A percentile compares a stretch with the other conserved stretches of the same genome.
phyloP scores from a whole-genome alignment of 2,329 filamentous ascomycete species.

The Orbilia quercus region DNA sequence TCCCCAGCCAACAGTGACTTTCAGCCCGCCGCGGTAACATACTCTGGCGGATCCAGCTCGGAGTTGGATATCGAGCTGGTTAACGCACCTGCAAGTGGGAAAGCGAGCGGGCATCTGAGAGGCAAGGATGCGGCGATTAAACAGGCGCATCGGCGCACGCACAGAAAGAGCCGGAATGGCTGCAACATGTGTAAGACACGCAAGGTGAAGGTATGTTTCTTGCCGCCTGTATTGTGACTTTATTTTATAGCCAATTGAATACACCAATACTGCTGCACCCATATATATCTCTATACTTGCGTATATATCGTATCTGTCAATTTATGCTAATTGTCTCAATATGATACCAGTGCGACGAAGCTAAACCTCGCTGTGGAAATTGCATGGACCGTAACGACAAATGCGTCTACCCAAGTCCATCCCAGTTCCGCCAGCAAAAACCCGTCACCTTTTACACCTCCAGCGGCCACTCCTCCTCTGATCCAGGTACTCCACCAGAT shows the following conservation, averaged over 20 bases:
- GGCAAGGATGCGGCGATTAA: slow-evolving; percentile 40
- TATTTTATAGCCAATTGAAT: background rate
- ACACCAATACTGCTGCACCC: background rate
- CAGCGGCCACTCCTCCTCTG: background rate
- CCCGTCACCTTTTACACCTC: slow-evolving; percentile 29
- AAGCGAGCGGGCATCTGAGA: slow-evolving; percentile 13
- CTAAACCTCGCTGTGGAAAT: slow-evolving; percentile 52
- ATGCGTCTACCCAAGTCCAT: slow-evolving; percentile 35
- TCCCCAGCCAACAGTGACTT: slow-evolving; percentile 3
- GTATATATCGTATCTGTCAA: background rate
- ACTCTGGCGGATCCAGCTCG: slow-evolving; percentile 13
- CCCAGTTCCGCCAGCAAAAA: slow-evolving; percentile 28
- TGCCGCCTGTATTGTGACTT: background rate
- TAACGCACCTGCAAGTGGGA: background rate
- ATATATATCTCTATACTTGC: background rate
- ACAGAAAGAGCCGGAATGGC: slow-evolving; percentile 52
- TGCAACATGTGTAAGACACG: slow-evolving; percentile 53
- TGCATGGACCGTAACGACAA: slow-evolving; percentile 52
- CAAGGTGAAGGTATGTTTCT: slow-evolving; percentile 53
- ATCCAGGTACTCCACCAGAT: slow-evolving; percentile 37
- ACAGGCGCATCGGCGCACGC: slow-evolving; percentile 48
- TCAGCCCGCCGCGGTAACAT: slow-evolving; percentile 6
- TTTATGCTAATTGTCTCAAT: background rate
- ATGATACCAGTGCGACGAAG: slow-evolving; percentile 45
- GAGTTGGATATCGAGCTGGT: slow-evolving; percentile 44